Evolutionary conservation across 495 filamentous ascomycete genomes (phyloP).

Genomic region (Achaetomiella virescens): DNA sequence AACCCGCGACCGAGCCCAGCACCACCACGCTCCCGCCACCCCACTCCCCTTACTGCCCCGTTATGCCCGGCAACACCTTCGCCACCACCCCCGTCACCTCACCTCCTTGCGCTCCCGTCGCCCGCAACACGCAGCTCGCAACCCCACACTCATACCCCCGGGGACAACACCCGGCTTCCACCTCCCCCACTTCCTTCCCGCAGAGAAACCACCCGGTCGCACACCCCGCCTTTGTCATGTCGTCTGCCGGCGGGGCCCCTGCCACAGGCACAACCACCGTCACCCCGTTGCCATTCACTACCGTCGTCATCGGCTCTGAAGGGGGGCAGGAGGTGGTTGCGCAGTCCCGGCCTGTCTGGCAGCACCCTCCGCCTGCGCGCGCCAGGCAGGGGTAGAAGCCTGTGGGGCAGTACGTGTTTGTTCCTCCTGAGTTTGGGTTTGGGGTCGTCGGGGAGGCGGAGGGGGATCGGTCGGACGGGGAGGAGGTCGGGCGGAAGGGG

Average conservation of each 20-base stretch:
- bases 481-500: slow-evolving; percentile 37
- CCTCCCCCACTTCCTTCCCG: slow-evolving; percentile 39
- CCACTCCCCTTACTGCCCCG: neutral
- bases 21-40: neutral
- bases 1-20: neutral
- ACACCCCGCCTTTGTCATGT: slow-evolving; percentile 45
- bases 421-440: neutral
- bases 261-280: slow-evolving; percentile 60
- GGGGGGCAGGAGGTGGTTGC: slow-evolving; percentile 51
- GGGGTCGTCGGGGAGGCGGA: slow-evolving; percentile 2
- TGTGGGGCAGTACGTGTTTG: slow-evolving; percentile 47
- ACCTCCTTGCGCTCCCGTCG: slow-evolving; percentile 23
- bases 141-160: slow-evolving; percentile 64
- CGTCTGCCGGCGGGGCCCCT: slow-evolving; percentile 30
- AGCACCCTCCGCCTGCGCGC: slow-evolving; percentile 50
- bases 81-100: slow-evolving; percentile 47
- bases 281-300: slow-evolving; percentile 52
- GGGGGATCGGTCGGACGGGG: slow-evolving; percentile 21
- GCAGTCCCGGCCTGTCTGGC: slow-evolving; percentile 76
- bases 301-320: slow-evolving; percentile 47
- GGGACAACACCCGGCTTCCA: slow-evolving; percentile 72
- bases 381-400: slow-evolving; percentile 53
- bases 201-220: slow-evolving; percentile 76
- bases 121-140: slow-evolving; percentile 54
- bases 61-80: slow-evolving; percentile 47